Evolutionary conservation across 1,284 basidiomycete genomes (phyloP).

Genomic region (Rhodofomes roseus): DNA sequence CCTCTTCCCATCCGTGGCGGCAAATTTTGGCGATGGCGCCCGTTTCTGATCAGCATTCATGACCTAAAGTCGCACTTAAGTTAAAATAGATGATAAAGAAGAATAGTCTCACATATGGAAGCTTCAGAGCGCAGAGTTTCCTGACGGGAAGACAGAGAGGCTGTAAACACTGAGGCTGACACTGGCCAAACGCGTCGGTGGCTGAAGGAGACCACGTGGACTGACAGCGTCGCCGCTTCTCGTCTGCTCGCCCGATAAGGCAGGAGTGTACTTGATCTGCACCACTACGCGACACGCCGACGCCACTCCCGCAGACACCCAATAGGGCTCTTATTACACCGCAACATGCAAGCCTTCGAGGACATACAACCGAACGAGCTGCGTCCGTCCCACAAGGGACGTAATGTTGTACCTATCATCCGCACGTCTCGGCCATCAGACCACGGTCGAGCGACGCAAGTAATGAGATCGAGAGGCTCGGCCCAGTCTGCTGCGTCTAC

Average conservation of each 20-base stretch:
- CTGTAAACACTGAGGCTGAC: too few relatives aligned
- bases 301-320: background rate
- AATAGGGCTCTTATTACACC: background rate
- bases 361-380: slow-evolving; percentile 42
- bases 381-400: slow-evolving; percentile 34
- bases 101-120: too few relatives aligned
- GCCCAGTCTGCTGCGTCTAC: background rate
- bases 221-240: background rate
- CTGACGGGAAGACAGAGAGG: too few relatives aligned
- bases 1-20: background rate
- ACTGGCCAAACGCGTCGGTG: background rate
- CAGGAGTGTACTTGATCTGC: background rate
- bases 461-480: background rate
- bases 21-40: background rate
- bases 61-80: too few relatives aligned
- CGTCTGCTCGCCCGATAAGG: background rate
- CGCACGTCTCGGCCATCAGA: slow-evolving; percentile 12
- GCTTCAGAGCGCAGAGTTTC: too few relatives aligned
- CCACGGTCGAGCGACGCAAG: background rate
- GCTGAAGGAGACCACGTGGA: background rate
- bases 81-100: too few relatives aligned
- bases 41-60: background rate
- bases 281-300: background rate
- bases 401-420: slow-evolving; percentile 29
- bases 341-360: slow-evolving; percentile 27